A percentile compares a stretch with the other conserved stretches of the same genome.
These are phyloP conservation scores for Schizophyllum commune DNA, from an alignment of 1,284 basidiomycete species.

Conservation along the genomic window DNA sequence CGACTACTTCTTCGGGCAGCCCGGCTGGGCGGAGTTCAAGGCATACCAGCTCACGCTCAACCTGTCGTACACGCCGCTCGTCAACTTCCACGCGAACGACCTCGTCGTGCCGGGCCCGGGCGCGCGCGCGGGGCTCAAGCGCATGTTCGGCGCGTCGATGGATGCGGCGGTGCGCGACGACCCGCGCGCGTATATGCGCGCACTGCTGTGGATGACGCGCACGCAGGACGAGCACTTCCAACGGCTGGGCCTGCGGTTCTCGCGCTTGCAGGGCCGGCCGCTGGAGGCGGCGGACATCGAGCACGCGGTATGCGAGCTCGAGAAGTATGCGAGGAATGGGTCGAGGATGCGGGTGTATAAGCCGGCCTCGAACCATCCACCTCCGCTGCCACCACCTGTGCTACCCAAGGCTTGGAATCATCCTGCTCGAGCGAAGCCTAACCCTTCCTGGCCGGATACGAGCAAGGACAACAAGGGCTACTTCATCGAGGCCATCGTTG, in stretches of 20 bases:
- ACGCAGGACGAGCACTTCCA: slow-evolving; percentile 45
- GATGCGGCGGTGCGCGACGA: slow-evolving; percentile 18
- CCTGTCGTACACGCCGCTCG: slow-evolving; percentile 43
- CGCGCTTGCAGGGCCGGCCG: slow-evolving; percentile 25
- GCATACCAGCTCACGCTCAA: slow-evolving; percentile 51
- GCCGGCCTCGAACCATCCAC: slow-evolving; percentile 18
- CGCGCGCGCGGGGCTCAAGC: slow-evolving; percentile 43
- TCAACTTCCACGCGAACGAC: slow-evolving; percentile 52
- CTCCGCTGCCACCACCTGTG: slow-evolving; percentile 16
- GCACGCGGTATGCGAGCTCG: slow-evolving; percentile 59
- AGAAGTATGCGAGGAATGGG: slow-evolving; percentile 49
- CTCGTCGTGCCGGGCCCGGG: slow-evolving; percentile 57
- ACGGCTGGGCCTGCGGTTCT: slow-evolving; percentile 40
- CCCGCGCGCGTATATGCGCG: slow-evolving; percentile 35
- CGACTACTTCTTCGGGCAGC: slow-evolving; percentile 45
- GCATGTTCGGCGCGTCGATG: slow-evolving; percentile 39
- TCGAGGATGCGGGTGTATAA: slow-evolving; percentile 28
- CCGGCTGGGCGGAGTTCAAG: slow-evolving; percentile 54
- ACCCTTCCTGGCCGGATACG: slow-evolving; percentile 20
- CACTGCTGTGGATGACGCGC: slow-evolving; percentile 50
- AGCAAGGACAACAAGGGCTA: background rate
- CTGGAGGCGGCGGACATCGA: slow-evolving; percentile 58
- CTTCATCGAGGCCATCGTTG: slow-evolving; percentile 5
- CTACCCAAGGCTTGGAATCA: slow-evolving; percentile 48
- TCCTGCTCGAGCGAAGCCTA: slow-evolving; percentile 25